Evolutionary conservation across 2,329 filamentous ascomycete genomes (phyloP).

Genomic region (Fusarium sp.): DNA sequence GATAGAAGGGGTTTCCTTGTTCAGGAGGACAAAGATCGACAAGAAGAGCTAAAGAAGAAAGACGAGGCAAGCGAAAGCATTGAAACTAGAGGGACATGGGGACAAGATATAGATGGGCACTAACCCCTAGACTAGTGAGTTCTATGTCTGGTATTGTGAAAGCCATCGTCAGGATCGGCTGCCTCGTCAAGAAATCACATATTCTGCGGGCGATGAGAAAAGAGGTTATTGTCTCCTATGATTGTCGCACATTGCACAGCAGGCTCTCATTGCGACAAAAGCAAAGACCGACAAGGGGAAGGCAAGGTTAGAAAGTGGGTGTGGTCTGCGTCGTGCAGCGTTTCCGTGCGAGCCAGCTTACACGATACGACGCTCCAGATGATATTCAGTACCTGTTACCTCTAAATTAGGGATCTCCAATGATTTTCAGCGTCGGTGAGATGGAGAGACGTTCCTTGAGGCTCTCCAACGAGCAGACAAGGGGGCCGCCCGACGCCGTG

Average conservation of each 20-base stretch:
- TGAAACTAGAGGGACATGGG: slow-evolving; percentile 30
- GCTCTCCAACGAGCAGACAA: slow-evolving; percentile 39
- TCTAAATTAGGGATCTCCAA: slow-evolving; percentile 25
- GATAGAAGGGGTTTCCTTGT: slow-evolving; percentile 36
- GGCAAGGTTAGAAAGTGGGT: slow-evolving; percentile 26
- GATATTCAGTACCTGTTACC: slow-evolving; percentile 23
- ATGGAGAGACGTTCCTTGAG: slow-evolving; percentile 39
- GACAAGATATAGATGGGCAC: slow-evolving; percentile 41
- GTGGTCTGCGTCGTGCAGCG: slow-evolving; percentile 35
- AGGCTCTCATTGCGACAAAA: slow-evolving; percentile 28
- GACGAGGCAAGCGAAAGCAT: slow-evolving; percentile 31
- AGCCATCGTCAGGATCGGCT: slow-evolving; percentile 30
- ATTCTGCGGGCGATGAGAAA: slow-evolving; percentile 48
- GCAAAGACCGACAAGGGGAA: slow-evolving; percentile 33
- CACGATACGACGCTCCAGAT: slow-evolving; percentile 35
- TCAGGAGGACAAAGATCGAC: slow-evolving; percentile 34
- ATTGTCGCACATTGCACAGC: slow-evolving; percentile 45
- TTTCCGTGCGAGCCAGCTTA: slow-evolving; percentile 25
- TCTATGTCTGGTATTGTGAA: slow-evolving; percentile 22
- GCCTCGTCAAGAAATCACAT: slow-evolving; percentile 40
- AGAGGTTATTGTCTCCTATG: slow-evolving; percentile 35
- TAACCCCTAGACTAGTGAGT: slow-evolving; percentile 14
- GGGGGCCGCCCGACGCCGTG: slow-evolving; percentile 33
- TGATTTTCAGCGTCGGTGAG: slow-evolving; percentile 19
- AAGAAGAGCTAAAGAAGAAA: slow-evolving; percentile 35